Base-by-base conservation (phyloP, 257 asterid genomes). In the Capsicum pubescens region DNA sequence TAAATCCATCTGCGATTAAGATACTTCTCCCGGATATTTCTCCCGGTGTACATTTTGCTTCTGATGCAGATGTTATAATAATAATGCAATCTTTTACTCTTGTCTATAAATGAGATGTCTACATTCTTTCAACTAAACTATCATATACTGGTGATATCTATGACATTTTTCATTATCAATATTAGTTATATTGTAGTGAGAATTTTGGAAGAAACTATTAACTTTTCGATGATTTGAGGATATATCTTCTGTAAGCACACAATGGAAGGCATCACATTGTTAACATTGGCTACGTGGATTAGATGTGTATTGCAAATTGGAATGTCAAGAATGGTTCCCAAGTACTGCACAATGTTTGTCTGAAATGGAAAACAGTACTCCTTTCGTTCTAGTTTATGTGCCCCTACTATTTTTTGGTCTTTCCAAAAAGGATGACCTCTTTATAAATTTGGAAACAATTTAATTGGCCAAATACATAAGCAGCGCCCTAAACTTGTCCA, bases 21-120 rank as follows among this genome's bases (percentile, higher is more conserved):
- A 77, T 77, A 77, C 64, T 74, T 74, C 61, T 77, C 59, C 82
- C 8, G 12, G 64, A 77, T 77, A 77, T 48, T 74, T 74, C 61
- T 77, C 59, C 82, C 8, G 12, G 64, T 57, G 16, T 52, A 76
- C 58, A 14, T 13, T 52, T 21, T 52, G 63, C 36, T 54, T 76
- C 44, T 76, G 52, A 44, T 42, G 56, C 36, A 71, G 36, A 56
- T 44, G 36, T 70, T 70, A 44, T 68, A 44, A 70, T 17, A 44
- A 42, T 70, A 44, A 44, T 9, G 35, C 32, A 16, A 14, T 39
- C 54, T 10, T 39, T 36, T 39, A 2, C 55, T 69, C 15, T 39
- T 69, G 78, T 69, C 42, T 42, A 42, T 69, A 42, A 12, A 42
- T 69, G 15, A 42, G 55, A 69, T 42, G 4, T 69, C 2, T 16